Evolutionary conservation across 2,329 filamentous ascomycete species (phyloP), one percentile per base, ranked within the genome.

Genomic region (Talaromyces islandicus): DNA sequence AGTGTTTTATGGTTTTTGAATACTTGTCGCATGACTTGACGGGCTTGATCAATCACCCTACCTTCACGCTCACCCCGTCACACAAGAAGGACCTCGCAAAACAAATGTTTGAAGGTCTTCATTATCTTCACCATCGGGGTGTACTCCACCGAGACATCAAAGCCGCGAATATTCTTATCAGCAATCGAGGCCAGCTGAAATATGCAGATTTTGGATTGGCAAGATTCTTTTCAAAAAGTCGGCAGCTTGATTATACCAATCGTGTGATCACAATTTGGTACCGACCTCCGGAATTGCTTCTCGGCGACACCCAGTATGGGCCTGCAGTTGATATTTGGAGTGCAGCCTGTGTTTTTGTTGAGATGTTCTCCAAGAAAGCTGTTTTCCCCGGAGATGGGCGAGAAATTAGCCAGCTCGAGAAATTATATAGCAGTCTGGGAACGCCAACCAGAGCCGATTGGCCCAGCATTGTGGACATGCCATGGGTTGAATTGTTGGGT

Each of bases 1-100:
- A 97, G 75, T 99, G 94, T 74, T 99, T 96, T 76, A 99, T 99
- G 94, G 94, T 99, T 3, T 99, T 99, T 65, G 94, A 99, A 73
- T 99, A 99, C 71, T 83, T 97, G 32, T 93, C 94, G 1, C 94
- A 99, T 73, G 94, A 99, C 73, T 80, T 99, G 62, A 99, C 94
- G 2, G 94, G 94, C 14, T 81, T 99, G 32, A 85, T 99, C 62
- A 97, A 97, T 69, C 94, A 99, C 70, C 94, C 94, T 0, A 89
- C 88, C 0, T 99, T 96, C 76, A 88, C 88, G 62, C 84, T 99
- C 14, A 89, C 94, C 41, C 79, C 86, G 4, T 86, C 88, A 0
- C 92, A 97, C 73, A 95, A 92, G 76, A 99, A 99, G 75, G 87
- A 99, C 71, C 82, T 99, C 35, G 91, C 92, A 0, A 90, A 88